phyloP scores from a whole-genome alignment of 2,329 filamentous ascomycete species.

The Sclerotinia borealis region DNA sequence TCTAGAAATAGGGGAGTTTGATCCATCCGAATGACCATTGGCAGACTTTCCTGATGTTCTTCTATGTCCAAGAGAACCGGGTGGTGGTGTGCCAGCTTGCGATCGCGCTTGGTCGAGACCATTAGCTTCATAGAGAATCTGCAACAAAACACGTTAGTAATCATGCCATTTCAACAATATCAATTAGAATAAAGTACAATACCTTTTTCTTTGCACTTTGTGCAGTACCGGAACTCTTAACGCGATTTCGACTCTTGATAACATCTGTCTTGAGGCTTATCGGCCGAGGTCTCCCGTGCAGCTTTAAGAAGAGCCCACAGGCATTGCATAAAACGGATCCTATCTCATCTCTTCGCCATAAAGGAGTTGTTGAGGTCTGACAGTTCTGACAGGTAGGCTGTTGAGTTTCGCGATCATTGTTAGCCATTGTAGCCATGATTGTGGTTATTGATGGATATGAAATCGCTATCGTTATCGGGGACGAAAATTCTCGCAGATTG shows the following conservation, averaged over 20 bases:
- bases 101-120: conserved; percentile 52
- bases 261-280: conserved; percentile 98
- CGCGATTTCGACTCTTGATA: conserved; percentile 97
- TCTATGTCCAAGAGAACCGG: conserved; percentile 50
- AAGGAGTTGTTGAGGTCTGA: conserved; percentile 85
- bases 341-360: conserved; percentile 96
- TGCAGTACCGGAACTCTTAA: conserved; percentile 75
- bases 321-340: conserved; percentile 97
- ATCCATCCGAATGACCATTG: conserved; percentile 67
- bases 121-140: conserved; percentile 44
- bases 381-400: conserved; percentile 98
- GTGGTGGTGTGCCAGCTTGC: conserved; percentile 47
- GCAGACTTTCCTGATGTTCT: conserved; percentile 65
- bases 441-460: conserved; percentile 6
- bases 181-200: conserved; percentile 24
- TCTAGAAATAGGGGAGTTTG: conserved; percentile 72
- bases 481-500: conserved; percentile 14
- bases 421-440: conserved; percentile 46
- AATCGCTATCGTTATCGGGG: conserved; percentile 15
- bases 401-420: conserved; percentile 44
- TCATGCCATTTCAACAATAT: conserved; percentile 18
- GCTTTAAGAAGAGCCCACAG: conserved; percentile 93
- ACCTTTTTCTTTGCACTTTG: conserved; percentile 82
- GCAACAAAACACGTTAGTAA: conserved; percentile 24
- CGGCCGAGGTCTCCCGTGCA: conserved; percentile 86